Conservation (phyloP, 2,329 filamentous ascomycete species). For the Cladophialophora carrionii region DNA sequence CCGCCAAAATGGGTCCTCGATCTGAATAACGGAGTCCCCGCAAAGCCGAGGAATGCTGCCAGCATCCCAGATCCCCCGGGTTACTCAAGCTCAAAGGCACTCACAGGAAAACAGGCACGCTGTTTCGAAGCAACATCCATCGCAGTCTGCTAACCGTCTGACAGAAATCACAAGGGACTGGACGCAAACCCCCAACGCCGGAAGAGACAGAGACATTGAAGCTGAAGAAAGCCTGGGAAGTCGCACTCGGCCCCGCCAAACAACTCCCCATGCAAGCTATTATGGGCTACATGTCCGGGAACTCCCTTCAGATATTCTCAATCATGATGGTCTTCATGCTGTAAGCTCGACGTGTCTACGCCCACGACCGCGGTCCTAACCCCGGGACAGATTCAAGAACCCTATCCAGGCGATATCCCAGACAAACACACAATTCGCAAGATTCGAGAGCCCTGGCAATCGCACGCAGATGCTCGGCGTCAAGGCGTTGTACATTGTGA, state of each 20-base stretch:
- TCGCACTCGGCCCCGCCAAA: constrained; percentile 91
- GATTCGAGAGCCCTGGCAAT: constrained; percentile 83
- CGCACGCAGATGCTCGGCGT: constrained; percentile 73
- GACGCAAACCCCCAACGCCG: constrained; percentile 35
- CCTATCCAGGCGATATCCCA: constrained; percentile 81
- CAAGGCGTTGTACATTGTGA: constrained; percentile 83
- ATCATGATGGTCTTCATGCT: constrained; percentile 99
- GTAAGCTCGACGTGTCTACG: constrained; percentile 16
- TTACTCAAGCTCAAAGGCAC: constrained; percentile 62
- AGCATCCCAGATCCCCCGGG: constrained; percentile 84
- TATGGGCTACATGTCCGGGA: constrained; percentile 99
- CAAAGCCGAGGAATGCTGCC: constrained; percentile 65
- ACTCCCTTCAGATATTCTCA: constrained; percentile 96
- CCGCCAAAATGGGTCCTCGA: constrained; percentile 82
- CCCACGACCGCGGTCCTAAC: constrained; percentile 15
- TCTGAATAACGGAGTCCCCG: constrained; percentile 69
- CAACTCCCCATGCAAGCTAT: constrained; percentile 96
- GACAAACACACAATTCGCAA: constrained; percentile 85
- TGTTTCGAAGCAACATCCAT: constrained; percentile 4
- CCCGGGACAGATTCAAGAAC: constrained; percentile 72
- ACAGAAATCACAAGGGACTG: constrained; percentile 41
- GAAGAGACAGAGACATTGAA: constrained; percentile 95
- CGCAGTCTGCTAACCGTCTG: constrained; percentile 3
- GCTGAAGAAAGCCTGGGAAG: constrained; percentile 98
- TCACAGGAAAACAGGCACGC: constrained; percentile 60